phyloP scores from a whole-genome alignment of 352 stramenopile genomes.

The Pythium aphanidermatum region DNA sequence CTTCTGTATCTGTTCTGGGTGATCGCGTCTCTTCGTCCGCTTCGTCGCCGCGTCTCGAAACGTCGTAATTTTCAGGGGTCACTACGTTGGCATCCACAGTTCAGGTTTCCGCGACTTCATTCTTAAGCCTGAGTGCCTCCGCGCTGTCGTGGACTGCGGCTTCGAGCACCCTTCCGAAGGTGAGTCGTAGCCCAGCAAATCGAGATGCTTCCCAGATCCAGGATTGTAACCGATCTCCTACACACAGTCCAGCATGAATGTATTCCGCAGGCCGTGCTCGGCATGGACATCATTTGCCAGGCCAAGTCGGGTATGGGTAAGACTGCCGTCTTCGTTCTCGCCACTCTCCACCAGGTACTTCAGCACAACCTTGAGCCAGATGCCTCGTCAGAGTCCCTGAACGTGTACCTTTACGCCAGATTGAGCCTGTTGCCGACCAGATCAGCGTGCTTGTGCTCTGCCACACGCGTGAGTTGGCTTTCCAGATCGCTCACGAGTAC shows the following conservation, averaged over 20 bases:
- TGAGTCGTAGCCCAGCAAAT: too few relatives aligned
- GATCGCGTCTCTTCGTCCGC: not conserved
- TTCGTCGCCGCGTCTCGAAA: not conserved
- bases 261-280: constrained; percentile 99
- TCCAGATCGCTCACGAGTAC: constrained; percentile 99
- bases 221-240: too few relatives aligned
- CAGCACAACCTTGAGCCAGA: not conserved
- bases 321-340: constrained; percentile 99
- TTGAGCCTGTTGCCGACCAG: constrained; percentile 87
- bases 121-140: constrained; percentile 98
- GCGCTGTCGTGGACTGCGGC: constrained; percentile 98
- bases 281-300: constrained; percentile 99
- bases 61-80: constrained; percentile 77
- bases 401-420: constrained; percentile 27
- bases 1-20: constrained; percentile 76
- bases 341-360: constrained; percentile 97
- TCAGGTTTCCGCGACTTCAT: constrained; percentile 99
- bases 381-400: constrained; percentile 3
- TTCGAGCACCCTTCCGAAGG: constrained; percentile 99
- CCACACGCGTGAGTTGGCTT: constrained; percentile 99
- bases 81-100: constrained; percentile 99
- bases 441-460: constrained; percentile 98
- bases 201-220: too few relatives aligned
- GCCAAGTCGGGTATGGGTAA: constrained; percentile 99
- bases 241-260: constrained; percentile 97